These are phyloP conservation scores for Blastobotrys persicus DNA, from an alignment of 1,139 yeast genomes.

Conservation along the genomic window DNA sequence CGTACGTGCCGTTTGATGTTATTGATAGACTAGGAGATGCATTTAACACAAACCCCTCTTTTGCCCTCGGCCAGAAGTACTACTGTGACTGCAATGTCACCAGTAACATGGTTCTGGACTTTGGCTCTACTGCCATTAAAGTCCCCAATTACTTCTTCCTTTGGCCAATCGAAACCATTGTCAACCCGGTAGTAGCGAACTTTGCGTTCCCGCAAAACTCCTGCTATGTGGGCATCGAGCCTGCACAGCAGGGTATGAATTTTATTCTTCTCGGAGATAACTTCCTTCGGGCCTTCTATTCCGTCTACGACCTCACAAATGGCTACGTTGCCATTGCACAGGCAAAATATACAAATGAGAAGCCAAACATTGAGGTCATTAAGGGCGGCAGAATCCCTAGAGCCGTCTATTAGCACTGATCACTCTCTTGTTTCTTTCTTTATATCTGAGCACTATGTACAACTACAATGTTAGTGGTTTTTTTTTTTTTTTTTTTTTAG, in stretches of 20 bases:
- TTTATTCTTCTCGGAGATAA: slow-evolving; percentile 48
- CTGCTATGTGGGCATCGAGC: slow-evolving; percentile 38
- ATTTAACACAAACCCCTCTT: slow-evolving; percentile 39
- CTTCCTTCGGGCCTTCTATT: slow-evolving; percentile 51
- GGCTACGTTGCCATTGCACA: slow-evolving; percentile 53
- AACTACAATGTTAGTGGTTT: neutral
- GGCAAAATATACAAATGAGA: slow-evolving; percentile 34
- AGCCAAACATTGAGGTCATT: slow-evolving; percentile 34
- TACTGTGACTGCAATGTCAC: slow-evolving; percentile 42
- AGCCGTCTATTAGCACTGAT: slow-evolving; percentile 13
- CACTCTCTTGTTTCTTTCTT: neutral
- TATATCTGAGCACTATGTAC: neutral
- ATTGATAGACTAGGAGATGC: slow-evolving; percentile 35
- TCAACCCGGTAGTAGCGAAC: slow-evolving; percentile 32
- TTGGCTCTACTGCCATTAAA: slow-evolving; percentile 50
- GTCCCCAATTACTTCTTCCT: slow-evolving; percentile 48
- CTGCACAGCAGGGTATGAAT: slow-evolving; percentile 31
- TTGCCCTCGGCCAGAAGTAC: slow-evolving; percentile 37
- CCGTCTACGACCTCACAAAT: slow-evolving; percentile 55
- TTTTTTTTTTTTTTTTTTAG: neutral
- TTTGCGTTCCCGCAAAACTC: slow-evolving; percentile 39
- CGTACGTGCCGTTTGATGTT: slow-evolving; percentile 49
- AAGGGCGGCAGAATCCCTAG: slow-evolving; percentile 28
- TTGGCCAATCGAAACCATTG: slow-evolving; percentile 39
- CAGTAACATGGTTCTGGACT: slow-evolving; percentile 43